phyloP scores from a whole-genome alignment of 2,329 filamentous ascomycete genomes.

The Scopulariopsis brevicaulis region DNA sequence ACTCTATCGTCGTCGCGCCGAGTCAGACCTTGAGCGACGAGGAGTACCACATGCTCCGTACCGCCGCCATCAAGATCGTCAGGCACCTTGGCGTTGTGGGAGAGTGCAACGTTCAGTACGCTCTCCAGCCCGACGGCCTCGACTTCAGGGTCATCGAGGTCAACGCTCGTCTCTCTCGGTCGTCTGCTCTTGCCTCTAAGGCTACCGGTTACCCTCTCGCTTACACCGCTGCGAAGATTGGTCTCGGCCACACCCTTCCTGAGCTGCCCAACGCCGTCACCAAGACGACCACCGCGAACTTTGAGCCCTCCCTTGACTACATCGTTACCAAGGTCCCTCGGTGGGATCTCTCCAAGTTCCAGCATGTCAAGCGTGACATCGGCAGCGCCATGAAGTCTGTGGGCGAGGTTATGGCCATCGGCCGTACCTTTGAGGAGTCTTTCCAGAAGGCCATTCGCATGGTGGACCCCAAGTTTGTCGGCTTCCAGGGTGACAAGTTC shows the following conservation, averaged over 20 bases:
- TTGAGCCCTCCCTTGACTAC: constrained; percentile 94
- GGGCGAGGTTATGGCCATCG: constrained; percentile 98
- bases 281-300: constrained; percentile 81
- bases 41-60: constrained; percentile 98
- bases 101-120: constrained; percentile 98
- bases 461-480: constrained; percentile 83
- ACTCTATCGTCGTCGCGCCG: constrained; percentile 95
- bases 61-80: constrained; percentile 95
- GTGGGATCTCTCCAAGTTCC: constrained; percentile 98
- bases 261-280: constrained; percentile 97
- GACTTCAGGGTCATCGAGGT: constrained; percentile 99
- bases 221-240: constrained; percentile 97
- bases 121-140: constrained; percentile 87
- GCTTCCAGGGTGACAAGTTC: constrained; percentile 93
- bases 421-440: constrained; percentile 94
- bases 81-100: constrained; percentile 93
- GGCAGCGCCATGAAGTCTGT: constrained; percentile 99
- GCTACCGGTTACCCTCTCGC: constrained; percentile 95
- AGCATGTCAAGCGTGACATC: constrained; percentile 95
- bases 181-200: constrained; percentile 93
- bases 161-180: constrained; percentile 95
- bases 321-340: constrained; percentile 97
- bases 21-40: constrained; percentile 96
- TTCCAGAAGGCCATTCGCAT: constrained; percentile 98
- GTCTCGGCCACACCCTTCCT: constrained; percentile 86